Conservation (phyloP, 2,329 filamentous ascomycete genomes). For the Colletotrichum tamarilloi region DNA sequence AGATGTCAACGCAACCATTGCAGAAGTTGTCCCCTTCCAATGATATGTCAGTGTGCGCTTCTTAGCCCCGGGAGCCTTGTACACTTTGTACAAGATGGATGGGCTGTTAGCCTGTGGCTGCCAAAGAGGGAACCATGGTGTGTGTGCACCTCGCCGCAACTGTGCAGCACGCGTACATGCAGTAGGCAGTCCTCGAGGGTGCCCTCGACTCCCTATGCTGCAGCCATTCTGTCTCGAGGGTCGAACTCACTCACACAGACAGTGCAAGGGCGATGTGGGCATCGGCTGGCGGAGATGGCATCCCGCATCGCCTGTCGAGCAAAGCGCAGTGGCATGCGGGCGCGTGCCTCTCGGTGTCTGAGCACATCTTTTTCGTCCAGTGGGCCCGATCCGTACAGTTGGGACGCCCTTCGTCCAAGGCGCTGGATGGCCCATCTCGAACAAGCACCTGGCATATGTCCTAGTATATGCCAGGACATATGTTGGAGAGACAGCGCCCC, state of each 20-base stretch:
- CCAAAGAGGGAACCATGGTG: neutral
- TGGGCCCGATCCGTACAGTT: neutral
- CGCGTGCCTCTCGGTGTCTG: neutral
- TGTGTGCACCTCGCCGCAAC: neutral
- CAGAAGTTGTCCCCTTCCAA: neutral
- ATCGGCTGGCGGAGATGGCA: neutral
- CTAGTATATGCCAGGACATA: too few relatives aligned
- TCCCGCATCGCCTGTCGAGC: slow-evolving; percentile 2
- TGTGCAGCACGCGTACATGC: neutral
- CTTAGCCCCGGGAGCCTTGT: neutral
- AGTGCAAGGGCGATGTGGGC: neutral
- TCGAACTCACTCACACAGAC: neutral
- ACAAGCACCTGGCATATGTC: neutral
- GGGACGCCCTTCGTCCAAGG: neutral
- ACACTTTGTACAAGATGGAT: neutral
- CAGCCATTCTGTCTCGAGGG: neutral
- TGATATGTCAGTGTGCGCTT: neutral
- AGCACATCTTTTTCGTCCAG: neutral
- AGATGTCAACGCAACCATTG: slow-evolving; percentile 8
- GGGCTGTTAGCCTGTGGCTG: neutral
- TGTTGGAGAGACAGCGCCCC: neutral
- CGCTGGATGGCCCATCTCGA: neutral
- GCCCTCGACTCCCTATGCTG: neutral
- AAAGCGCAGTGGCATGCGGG: slow-evolving; percentile 3
- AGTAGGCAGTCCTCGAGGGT: neutral